Percentiles rank a stretch among this genome's conserved stretches.
These are phyloP conservation scores for Citrus glauca DNA, from an alignment of 345 rosid genomes.

Conservation along the genomic window DNA sequence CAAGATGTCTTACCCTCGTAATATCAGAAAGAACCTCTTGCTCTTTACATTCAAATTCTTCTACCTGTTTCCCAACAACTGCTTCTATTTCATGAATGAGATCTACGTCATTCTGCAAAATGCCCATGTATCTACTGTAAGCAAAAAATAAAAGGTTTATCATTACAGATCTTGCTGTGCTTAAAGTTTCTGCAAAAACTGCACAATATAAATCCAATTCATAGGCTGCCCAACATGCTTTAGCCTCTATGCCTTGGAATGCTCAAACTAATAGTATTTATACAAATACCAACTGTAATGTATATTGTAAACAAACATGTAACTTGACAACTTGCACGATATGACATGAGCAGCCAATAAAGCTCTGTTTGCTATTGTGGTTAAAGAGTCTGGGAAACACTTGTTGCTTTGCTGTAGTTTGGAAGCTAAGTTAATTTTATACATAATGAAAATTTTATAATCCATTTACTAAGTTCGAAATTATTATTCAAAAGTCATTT, in stretches of 20 bases:
- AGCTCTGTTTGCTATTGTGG: too few species aligned
- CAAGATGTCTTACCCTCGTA: slow-evolving; percentile 46
- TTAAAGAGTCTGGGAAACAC: too few species aligned
- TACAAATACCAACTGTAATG: neutral
- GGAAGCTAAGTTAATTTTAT: too few species aligned
- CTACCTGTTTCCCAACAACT: slow-evolving; percentile 60
- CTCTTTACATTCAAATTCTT: slow-evolving; percentile 61
- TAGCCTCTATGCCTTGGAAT: neutral
- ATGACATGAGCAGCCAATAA: too few species aligned
- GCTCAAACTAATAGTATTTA: neutral
- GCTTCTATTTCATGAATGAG: slow-evolving; percentile 82
- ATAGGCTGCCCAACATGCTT: neutral
- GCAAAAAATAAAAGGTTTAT: neutral
- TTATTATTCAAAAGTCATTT: too few species aligned
- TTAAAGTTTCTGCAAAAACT: neutral
- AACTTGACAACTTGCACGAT: neutral
- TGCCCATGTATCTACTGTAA: slow-evolving; percentile 7
- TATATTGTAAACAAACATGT: neutral
- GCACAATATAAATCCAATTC: neutral
- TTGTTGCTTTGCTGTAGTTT: too few species aligned
- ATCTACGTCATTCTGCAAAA: slow-evolving; percentile 66
- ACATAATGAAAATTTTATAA: too few species aligned
- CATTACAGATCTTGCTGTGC: neutral
- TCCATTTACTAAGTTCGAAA: too few species aligned
- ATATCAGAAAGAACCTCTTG: slow-evolving; percentile 70